Evolutionary conservation across 768 basidiomycete species (phyloP), one percentile per base, ranked within the genome.

Genomic region (Boletus subcaerulescens): DNA sequence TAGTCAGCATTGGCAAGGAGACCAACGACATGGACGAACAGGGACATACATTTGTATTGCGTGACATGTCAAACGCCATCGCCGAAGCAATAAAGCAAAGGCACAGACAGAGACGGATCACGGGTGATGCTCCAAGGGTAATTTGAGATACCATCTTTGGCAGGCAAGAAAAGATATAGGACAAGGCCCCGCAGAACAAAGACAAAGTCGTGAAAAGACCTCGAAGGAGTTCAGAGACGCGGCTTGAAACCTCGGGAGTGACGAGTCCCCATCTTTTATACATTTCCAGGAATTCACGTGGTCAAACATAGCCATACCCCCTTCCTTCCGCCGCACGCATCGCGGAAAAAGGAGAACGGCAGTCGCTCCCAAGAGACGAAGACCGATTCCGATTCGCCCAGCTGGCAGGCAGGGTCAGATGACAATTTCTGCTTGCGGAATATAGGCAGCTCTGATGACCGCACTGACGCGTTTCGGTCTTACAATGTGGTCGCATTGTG

Each of bases 61-160:
- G 43, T 13, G 57, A 29, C 68, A 68, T 68, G 46, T 68, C 57
- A n/a, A 68, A 68, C 13, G 58, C 68, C 48, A 57, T 57, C 40
- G 29, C 61, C 15, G 56, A 66, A 26, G 50, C 35, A 18, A 26
- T 29, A 24, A 63, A 24, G 44, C 29, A n/a, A 50, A 65, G 35
- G 1, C 51, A 41, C 7, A 66, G 42, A 40, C 53, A 58, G 24
- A 65, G 45, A 58, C 53, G 36, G 56, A 63, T 47, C 56, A 56
- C 32, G 22, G 42, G 33, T 18, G 51, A 36, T 12, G 15, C 7
- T n/a, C 49, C 44, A 50, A 35, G 2, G 22, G 13, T 39, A 48
- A 52, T 56, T 60, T 5, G 42, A 55, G 43, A 45, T 45, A 31
- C 36, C 60, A 59, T 62, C 46, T 31, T 56, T 14, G 50, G 26